A percentile compares a stretch with the other conserved stretches of the same genome.
phyloP scores from a whole-genome alignment of 1,284 basidiomycete genomes.

The Ceratobasidium papillatum region DNA sequence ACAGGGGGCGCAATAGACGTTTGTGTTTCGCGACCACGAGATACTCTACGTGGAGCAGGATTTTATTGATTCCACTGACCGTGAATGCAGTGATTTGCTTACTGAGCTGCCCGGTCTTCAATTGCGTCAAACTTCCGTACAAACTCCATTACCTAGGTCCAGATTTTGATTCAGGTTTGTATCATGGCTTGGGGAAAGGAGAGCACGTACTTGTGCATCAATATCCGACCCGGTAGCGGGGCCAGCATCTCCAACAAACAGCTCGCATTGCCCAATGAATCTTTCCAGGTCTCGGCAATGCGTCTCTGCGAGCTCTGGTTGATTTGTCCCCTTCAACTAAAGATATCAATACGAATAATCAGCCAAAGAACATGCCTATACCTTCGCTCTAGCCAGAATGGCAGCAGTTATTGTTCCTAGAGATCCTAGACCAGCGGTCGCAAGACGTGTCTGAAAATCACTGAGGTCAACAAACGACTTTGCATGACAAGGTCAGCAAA shows the following conservation, averaged over 20 bases:
- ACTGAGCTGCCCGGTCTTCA: constrained; percentile 27
- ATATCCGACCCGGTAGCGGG: constrained; percentile 16
- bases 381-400: constrained; percentile 34
- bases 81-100: not conserved
- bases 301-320: constrained; percentile 33
- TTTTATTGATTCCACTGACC: not conserved
- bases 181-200: not conserved
- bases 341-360: constrained; percentile 12
- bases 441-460: constrained; percentile 7
- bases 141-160: constrained; percentile 17
- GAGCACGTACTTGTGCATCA: constrained; percentile 10
- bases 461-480: no score
- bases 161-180: no score
- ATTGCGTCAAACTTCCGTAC: constrained; percentile 30
- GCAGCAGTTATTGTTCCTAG: constrained; percentile 27
- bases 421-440: constrained; percentile 1
- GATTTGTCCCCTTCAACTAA: constrained; percentile 37
- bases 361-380: not conserved
- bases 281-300: constrained; percentile 21
- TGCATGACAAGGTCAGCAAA: not conserved
- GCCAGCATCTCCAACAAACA: constrained; percentile 33
- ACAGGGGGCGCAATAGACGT: not conserved
- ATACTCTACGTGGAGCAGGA: not conserved
- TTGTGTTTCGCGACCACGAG: constrained; percentile 2
- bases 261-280: constrained; percentile 21